Evolutionary conservation across 139 green algal genomes (phyloP).

Genomic region (Asterochloris erici): DNA sequence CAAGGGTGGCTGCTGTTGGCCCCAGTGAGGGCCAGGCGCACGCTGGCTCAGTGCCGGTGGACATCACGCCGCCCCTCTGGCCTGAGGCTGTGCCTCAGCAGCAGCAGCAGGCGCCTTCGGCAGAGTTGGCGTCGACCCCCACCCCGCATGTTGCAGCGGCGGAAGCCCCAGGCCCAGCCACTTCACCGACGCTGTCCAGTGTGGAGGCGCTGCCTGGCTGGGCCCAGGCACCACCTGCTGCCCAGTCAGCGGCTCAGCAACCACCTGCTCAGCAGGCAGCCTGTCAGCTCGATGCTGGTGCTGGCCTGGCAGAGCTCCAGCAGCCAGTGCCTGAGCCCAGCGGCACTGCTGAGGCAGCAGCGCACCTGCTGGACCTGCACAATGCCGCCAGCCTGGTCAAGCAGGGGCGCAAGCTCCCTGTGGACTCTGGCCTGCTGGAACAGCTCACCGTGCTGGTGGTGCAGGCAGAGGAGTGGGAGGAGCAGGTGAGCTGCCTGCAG

Average conservation of each 20-base stretch:
- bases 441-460: conserved; percentile 19
- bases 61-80: no score
- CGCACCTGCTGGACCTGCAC: neutral
- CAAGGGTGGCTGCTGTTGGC: no score
- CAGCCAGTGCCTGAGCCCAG: neutral
- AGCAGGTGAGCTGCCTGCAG: neutral
- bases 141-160: no score
- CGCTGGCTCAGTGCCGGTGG: no score
- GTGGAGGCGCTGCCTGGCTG: no score
- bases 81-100: no score
- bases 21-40: no score
- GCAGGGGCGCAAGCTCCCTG: conserved; percentile 35
- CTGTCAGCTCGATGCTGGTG: neutral
- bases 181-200: no score
- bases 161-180: no score
- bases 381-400: conserved; percentile 25
- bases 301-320: neutral
- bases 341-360: neutral
- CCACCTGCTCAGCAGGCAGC: neutral
- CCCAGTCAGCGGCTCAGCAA: neutral
- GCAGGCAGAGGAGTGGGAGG: conserved; percentile 34
- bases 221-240: no score
- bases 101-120: no score
- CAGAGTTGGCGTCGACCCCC: no score
- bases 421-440: conserved; percentile 22